phyloP scores from a whole-genome alignment of 2,329 filamentous ascomycete species.

The Corynespora cassiicola region DNA sequence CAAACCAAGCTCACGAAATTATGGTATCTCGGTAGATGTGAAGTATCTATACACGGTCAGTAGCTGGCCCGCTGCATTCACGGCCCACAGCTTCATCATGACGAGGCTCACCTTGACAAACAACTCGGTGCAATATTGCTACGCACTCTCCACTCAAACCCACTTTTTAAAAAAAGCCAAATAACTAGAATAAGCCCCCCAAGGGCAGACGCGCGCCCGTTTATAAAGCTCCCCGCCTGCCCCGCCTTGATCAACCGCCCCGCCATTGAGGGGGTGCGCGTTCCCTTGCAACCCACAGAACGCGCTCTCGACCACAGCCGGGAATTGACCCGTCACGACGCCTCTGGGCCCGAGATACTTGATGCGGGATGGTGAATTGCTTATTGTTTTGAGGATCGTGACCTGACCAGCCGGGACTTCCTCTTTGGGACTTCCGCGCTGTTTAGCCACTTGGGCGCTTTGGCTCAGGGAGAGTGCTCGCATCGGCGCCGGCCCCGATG shows the following conservation, averaged over 20 bases:
- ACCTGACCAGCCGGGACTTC: slow-evolving; percentile 27
- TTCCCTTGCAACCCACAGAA: slow-evolving; percentile 13
- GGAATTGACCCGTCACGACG: slow-evolving; percentile 9
- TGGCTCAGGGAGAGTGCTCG: slow-evolving; percentile 7
- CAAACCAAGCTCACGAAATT: too few species aligned
- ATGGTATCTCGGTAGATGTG: too few species aligned
- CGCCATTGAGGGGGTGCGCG: slow-evolving; percentile 11
- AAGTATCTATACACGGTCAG: too few species aligned
- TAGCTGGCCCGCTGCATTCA: too few species aligned
- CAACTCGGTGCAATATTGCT: too few species aligned
- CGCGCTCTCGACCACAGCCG: neutral
- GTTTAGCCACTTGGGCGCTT: slow-evolving; percentile 4
- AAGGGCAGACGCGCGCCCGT: slow-evolving; percentile 16
- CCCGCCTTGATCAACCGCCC: slow-evolving; percentile 27
- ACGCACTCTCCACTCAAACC: neutral
- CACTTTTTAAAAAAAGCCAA: neutral
- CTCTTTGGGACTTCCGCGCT: slow-evolving; percentile 22
- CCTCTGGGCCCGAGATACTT: slow-evolving; percentile 22
- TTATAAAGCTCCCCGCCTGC: slow-evolving; percentile 32
- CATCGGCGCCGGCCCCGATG: slow-evolving; percentile 22
- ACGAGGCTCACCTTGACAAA: too few species aligned
- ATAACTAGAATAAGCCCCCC: slow-evolving; percentile 2
- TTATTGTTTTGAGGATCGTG: slow-evolving; percentile 6
- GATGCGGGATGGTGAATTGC: slow-evolving; percentile 16
- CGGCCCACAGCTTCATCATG: too few species aligned